Conservation (phyloP, 1,284 basidiomycete genomes). For the Cystobasidium slooffiae region DNA sequence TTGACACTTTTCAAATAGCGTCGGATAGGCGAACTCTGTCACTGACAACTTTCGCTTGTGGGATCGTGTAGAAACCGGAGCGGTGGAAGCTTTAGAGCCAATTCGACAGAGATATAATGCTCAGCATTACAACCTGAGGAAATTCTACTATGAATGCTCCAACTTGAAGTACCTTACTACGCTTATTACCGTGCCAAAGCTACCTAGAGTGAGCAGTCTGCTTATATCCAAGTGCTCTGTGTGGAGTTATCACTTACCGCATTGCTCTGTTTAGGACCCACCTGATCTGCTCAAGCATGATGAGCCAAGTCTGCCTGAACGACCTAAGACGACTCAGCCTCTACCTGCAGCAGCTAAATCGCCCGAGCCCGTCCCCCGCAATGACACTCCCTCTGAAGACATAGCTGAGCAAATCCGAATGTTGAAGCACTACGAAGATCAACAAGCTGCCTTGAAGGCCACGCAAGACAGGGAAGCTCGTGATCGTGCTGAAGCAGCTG, state of each 20-base stretch:
- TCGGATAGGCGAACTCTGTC: neutral
- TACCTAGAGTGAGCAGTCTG: slow-evolving; percentile 70
- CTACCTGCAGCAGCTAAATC: slow-evolving; percentile 57
- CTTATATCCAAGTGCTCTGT: neutral
- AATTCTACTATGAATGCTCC: slow-evolving; percentile 97
- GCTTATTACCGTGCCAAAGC: slow-evolving; percentile 92
- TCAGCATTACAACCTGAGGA: slow-evolving; percentile 86
- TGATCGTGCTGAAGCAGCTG: slow-evolving; percentile 74
- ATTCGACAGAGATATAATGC: slow-evolving; percentile 80
- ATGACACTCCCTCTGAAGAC: slow-evolving; percentile 64
- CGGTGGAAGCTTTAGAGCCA: slow-evolving; percentile 81
- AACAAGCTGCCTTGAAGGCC: slow-evolving; percentile 79
- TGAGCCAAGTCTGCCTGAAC: slow-evolving; percentile 83
- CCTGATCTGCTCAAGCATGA: slow-evolving; percentile 86
- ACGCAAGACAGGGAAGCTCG: slow-evolving; percentile 83
- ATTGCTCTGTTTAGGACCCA: slow-evolving; percentile 69
- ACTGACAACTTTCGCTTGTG: neutral
- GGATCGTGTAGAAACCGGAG: slow-evolving; percentile 72
- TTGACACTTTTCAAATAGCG: neutral
- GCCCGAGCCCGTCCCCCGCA: slow-evolving; percentile 67
- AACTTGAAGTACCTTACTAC: slow-evolving; percentile 95
- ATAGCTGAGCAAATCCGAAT: slow-evolving; percentile 92
- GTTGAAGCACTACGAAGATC: slow-evolving; percentile 95
- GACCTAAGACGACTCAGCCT: slow-evolving; percentile 68
- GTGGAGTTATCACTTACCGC: neutral